A percentile compares a stretch with the other conserved stretches of the same genome.
Evolutionary conservation across 2,329 filamentous ascomycete species (phyloP).

Genomic region (Gaeumannomyces sp.): DNA sequence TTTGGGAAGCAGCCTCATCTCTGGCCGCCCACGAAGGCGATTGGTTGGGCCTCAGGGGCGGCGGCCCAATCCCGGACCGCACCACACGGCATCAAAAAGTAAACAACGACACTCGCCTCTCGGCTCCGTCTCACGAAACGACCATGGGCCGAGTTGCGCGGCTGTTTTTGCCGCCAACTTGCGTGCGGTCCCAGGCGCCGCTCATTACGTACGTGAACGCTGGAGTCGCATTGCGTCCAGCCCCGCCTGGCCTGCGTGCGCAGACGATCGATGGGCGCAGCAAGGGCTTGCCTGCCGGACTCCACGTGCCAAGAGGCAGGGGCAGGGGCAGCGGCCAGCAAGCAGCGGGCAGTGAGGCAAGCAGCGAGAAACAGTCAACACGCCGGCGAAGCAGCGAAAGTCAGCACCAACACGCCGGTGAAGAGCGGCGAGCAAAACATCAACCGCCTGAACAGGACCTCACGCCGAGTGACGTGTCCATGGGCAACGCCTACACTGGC

Average conservation of each 20-base stretch:
- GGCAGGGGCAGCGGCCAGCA: background rate
- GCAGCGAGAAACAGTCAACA: too few species aligned
- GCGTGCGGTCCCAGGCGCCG: too few species aligned
- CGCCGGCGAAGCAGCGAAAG: too few species aligned
- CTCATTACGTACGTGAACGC: background rate
- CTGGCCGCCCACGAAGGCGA: background rate
- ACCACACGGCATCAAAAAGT: background rate
- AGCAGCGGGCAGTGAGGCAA: too few species aligned
- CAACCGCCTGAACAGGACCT: too few species aligned
- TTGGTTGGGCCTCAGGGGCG: slow-evolving; percentile 5
- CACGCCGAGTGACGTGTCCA: background rate
- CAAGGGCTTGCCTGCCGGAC: background rate
- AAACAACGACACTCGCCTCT: background rate
- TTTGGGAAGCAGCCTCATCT: slow-evolving; percentile 9
- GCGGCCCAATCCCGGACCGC: background rate
- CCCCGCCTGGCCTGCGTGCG: background rate
- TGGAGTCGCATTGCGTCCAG: background rate
- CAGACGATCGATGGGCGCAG: background rate
- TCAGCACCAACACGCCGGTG: too few species aligned
- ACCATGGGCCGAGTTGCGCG: background rate
- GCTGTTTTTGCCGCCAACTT: background rate
- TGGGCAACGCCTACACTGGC: background rate
- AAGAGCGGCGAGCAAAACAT: too few species aligned
- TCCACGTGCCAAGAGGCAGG: background rate
- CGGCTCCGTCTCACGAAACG: background rate